phyloP scores from a whole-genome alignment of 495 filamentous ascomycete genomes.

The Trichocladium antarcticum region DNA sequence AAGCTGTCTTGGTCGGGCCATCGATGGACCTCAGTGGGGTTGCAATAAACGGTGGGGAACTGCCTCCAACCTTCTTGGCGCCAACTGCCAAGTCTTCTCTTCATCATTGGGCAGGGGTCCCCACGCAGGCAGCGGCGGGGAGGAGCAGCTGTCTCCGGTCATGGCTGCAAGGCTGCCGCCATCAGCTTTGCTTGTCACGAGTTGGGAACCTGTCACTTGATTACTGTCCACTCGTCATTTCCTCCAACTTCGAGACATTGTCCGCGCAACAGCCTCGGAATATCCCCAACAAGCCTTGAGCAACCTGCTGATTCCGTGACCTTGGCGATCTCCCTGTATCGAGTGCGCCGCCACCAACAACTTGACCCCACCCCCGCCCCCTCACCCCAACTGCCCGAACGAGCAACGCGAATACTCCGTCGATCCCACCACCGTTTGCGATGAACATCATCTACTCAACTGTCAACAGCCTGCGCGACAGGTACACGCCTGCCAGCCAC shows the following conservation, averaged over 20 bases:
- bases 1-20: neutral
- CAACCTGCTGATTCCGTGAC: too few species aligned
- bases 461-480: slow-evolving; percentile 76
- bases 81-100: neutral
- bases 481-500: slow-evolving; percentile 74
- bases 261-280: too few species aligned
- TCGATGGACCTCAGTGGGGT: neutral
- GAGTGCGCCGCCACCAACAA: neutral
- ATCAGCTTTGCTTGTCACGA: neutral
- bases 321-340: neutral
- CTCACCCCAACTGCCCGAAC: neutral
- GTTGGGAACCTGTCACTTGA: slow-evolving; percentile 5
- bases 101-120: neutral
- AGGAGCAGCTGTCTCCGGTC: too few species aligned
- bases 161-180: slow-evolving; percentile 3
- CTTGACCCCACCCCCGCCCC: neutral
- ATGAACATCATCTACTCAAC: slow-evolving; percentile 64
- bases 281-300: too few species aligned
- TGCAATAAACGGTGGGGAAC: neutral
- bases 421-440: slow-evolving; percentile 7
- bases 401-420: too few species aligned
- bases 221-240: neutral
- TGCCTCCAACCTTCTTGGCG: neutral
- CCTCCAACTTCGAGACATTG: too few species aligned
- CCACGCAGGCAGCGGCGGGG: neutral